These are phyloP conservation scores for Paxillus ammoniavirescens DNA, from an alignment of 768 basidiomycete species.

Conservation along the genomic window DNA sequence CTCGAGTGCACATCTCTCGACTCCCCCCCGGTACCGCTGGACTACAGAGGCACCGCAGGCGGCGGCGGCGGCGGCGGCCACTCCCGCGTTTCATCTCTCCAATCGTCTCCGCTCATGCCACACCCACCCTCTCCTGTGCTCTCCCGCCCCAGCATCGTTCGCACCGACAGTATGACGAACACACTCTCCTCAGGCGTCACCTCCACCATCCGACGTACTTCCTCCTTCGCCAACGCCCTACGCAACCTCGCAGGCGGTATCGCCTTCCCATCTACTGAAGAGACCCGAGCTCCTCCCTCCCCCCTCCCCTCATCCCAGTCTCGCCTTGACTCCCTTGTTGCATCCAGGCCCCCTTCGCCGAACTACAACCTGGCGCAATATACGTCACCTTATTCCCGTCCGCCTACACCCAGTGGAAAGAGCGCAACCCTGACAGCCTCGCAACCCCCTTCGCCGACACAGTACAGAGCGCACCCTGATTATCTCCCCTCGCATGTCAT, in stretches of 20 bases:
- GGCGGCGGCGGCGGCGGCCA: constrained; percentile 38
- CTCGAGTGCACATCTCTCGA: constrained; percentile 68
- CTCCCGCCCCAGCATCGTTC: constrained; percentile 47
- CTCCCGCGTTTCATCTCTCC: constrained; percentile 47
- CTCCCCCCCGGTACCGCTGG: constrained; percentile 41
- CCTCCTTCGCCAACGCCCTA: constrained; percentile 76
- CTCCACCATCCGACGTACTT: constrained; percentile 72
- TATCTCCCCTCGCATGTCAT: constrained; percentile 79
- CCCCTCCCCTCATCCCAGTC: constrained; percentile 23
- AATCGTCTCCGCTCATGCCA: constrained; percentile 45
- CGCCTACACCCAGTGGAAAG: constrained; percentile 41
- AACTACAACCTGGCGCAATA: constrained; percentile 78
- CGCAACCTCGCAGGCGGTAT: constrained; percentile 69
- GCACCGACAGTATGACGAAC: constrained; percentile 62
- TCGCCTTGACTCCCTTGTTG: constrained; percentile 31
- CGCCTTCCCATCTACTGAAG: constrained; percentile 65
- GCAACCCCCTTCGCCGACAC: constrained; percentile 32
- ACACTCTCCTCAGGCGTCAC: constrained; percentile 61
- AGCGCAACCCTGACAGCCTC: constrained; percentile 22
- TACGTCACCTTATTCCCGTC: constrained; percentile 68
- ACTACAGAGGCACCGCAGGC: constrained; percentile 30
- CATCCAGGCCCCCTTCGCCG: constrained; percentile 75
- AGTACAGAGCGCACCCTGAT: constrained; percentile 40
- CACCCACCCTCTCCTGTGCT: constrained; percentile 46
- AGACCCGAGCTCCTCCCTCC: constrained; percentile 41